Conservation (phyloP, 192 early-diverging fungal species). For the Backusella parvicylindrica region DNA sequence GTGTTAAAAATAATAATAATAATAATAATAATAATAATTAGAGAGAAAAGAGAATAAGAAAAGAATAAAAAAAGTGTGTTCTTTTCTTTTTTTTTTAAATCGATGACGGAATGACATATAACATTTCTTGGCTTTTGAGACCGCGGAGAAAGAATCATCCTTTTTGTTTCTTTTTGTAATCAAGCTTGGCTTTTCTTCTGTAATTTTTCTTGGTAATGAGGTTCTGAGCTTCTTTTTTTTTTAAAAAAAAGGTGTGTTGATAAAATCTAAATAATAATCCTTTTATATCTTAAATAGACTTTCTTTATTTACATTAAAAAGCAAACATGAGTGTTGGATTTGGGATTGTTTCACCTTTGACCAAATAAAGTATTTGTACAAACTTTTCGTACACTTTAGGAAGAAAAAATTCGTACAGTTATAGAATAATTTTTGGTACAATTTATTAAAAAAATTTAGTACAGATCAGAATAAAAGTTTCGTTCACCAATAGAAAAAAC, state of each 20-base stretch:
- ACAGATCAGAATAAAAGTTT: too few relatives aligned
- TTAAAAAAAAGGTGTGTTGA: neutral
- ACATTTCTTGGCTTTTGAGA: neutral
- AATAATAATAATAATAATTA: neutral
- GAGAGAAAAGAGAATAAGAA: neutral
- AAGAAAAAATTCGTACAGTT: too few relatives aligned
- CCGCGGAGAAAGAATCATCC: neutral
- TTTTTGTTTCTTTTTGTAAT: neutral
- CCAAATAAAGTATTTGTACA: neutral
- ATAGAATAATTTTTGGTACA: too few relatives aligned
- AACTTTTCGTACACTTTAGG: too few relatives aligned
- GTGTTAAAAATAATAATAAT: neutral
- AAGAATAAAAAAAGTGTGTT: neutral
- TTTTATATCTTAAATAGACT: neutral
- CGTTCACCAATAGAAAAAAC: too few relatives aligned
- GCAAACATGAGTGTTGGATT: neutral
- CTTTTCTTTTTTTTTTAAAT: neutral
- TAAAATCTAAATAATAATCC: neutral
- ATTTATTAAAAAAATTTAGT: too few relatives aligned
- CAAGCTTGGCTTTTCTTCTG: neutral
- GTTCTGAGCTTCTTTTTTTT: neutral
- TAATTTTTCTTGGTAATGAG: neutral
- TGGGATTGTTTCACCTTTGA: neutral
- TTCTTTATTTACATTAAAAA: neutral
- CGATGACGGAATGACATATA: neutral